These are phyloP conservation scores for Candida saitoana DNA, from an alignment of 805 yeast genomes.

Conservation along the genomic window DNA sequence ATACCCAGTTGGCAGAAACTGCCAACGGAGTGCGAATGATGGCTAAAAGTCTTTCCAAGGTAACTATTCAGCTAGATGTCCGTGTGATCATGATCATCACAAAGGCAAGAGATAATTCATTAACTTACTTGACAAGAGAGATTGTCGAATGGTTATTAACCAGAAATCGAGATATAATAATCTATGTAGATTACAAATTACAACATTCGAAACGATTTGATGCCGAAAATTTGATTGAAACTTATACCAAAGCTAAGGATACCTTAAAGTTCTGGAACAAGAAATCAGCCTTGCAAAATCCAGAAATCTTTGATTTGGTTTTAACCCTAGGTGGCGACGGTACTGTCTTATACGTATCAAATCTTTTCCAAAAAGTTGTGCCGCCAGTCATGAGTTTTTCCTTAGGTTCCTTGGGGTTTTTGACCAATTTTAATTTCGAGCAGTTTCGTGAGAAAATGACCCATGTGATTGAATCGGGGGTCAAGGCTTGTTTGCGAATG, in stretches of 20 bases:
- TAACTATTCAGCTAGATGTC: constrained; percentile 67
- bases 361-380: constrained; percentile 42
- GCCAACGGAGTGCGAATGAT: constrained; percentile 77
- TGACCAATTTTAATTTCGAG: constrained; percentile 78
- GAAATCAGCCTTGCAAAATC: constrained; percentile 43
- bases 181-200: constrained; percentile 73
- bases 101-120: constrained; percentile 81
- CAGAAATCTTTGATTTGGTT: constrained; percentile 42
- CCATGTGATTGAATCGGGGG: constrained; percentile 63
- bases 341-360: constrained; percentile 41
- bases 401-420: constrained; percentile 40
- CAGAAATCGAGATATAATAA: constrained; percentile 33
- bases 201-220: constrained; percentile 61
- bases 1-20: constrained; percentile 72
- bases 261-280: constrained; percentile 68
- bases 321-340: constrained; percentile 46
- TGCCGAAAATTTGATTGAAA: constrained; percentile 46
- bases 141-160: constrained; percentile 71
- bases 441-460: constrained; percentile 59
- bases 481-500: constrained; percentile 75
- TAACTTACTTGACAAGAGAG: constrained; percentile 72
- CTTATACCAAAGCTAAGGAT: constrained; percentile 42
- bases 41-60: constrained; percentile 65
- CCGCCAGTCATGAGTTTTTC: constrained; percentile 45
- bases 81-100: constrained; percentile 76